Evolutionary conservation across 352 stramenopile species (phyloP).

Genomic region (Pythium brassicae): DNA sequence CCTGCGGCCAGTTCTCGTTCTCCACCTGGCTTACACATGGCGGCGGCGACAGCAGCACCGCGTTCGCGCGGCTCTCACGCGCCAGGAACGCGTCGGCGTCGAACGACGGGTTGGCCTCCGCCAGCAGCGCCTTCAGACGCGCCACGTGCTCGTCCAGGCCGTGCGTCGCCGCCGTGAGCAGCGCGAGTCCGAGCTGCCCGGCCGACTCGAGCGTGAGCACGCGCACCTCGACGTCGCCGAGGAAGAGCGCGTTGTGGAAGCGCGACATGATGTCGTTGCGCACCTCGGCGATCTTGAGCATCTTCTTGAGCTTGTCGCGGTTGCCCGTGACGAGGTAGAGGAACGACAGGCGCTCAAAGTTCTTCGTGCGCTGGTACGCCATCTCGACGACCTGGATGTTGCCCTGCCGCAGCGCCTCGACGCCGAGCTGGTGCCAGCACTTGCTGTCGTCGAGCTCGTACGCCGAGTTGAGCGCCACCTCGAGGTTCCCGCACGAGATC

Average conservation of each 20-base stretch:
- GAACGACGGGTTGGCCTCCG: slow-evolving; percentile 86
- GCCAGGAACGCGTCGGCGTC: slow-evolving; percentile 61
- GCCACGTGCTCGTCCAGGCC: slow-evolving; percentile 93
- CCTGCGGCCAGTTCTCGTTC: slow-evolving; percentile 96
- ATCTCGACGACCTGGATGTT: slow-evolving; percentile 99
- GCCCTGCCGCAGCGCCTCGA: slow-evolving; percentile 96
- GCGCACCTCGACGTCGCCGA: slow-evolving; percentile 95
- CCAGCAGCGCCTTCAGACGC: slow-evolving; percentile 88
- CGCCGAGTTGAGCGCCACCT: slow-evolving; percentile 96
- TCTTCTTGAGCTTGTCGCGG: slow-evolving; percentile 98
- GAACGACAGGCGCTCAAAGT: slow-evolving; percentile 99
- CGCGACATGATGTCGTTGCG: slow-evolving; percentile 97
- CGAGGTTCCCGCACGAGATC: slow-evolving; percentile 98
- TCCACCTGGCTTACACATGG: slow-evolving; percentile 90
- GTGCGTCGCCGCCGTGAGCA: slow-evolving; percentile 96
- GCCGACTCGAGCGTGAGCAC: slow-evolving; percentile 95
- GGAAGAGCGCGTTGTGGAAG: slow-evolving; percentile 98
- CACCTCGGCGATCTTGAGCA: slow-evolving; percentile 99
- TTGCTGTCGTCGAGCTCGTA: slow-evolving; percentile 95
- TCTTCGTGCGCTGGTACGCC: slow-evolving; percentile 99
- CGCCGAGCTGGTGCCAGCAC: slow-evolving; percentile 97
- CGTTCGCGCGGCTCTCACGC: slow-evolving; percentile 60
- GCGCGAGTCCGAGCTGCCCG: slow-evolving; percentile 94
- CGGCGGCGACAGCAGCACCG: slow-evolving; percentile 90
- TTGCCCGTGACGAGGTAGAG: slow-evolving; percentile 99